Evolutionary conservation across 2,329 filamentous ascomycete species (phyloP), one percentile per base, ranked within the genome.

Genomic region (Daldinia sp.): DNA sequence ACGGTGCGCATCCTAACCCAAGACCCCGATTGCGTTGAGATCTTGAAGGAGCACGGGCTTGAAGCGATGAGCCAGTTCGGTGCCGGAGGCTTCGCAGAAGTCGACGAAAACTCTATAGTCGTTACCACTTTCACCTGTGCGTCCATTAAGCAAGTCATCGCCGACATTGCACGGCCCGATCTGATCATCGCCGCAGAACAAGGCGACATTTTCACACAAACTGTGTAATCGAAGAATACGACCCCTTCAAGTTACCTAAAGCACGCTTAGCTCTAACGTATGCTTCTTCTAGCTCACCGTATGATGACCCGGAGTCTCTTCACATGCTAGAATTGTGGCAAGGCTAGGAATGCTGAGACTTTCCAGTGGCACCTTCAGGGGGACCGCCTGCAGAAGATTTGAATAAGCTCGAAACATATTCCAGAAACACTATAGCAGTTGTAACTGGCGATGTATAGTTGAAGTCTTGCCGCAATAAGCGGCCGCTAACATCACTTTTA

Each of bases 71-170:
- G 44, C 6, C 12, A 15, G 13, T 28, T 28, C 5, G 44, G 44
- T 12, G 44, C 44, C 12, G 44, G 44, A 6, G 44, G 44, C 20
- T 48, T 48, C 44, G 44, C 20, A 3, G 44, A 48, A 28, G 5
- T 82, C 0, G 78, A 82, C 62, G 74, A 79, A 4, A 63, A 77
- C n/a, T 79, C 79, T 80, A 30, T 48, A 28, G 78, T 82, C n/a
- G 72, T 82, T 60, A 79, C 79, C 0, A 64, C 77, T 9, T 76
- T 74, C 37, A 68, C 78, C 1, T 74, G 77, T 46, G 73, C 79
- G 0, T 78, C 80, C 0, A 73, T 81, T 5, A 79, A 78, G 54
- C 78, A 82, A 65, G 77, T 82, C 26, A 72, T 82, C 12, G 44
- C 44, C 12, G 81, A 82, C 69, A 71, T 79, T 54, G 76, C 79